Evolutionary conservation across 2,329 filamentous ascomycete species (phyloP).

Genomic region (Colletotrichum camelliae): DNA sequence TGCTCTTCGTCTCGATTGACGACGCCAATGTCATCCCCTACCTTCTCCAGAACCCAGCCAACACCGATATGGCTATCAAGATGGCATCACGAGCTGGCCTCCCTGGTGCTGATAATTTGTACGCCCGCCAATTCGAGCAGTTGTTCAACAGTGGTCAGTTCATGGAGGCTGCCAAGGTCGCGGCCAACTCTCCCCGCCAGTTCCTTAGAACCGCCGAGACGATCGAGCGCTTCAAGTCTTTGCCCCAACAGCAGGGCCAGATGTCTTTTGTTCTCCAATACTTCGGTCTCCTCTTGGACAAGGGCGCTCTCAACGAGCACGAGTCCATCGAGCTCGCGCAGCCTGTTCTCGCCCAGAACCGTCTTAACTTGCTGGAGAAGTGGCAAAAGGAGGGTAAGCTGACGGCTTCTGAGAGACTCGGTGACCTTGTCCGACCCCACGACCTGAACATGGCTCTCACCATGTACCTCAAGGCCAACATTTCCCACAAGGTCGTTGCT

Average conservation of each 20-base stretch:
- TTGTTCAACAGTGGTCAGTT: conserved; percentile 82
- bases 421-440: conserved; percentile 89
- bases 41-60: conserved; percentile 94
- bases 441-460: conserved; percentile 86
- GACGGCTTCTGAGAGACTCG: conserved; percentile 93
- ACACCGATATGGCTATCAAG: conserved; percentile 92
- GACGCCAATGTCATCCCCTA: conserved; percentile 92
- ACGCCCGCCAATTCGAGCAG: conserved; percentile 91
- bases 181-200: conserved; percentile 93
- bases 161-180: conserved; percentile 90
- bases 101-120: conserved; percentile 91
- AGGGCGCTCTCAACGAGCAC: conserved; percentile 89
- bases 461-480: conserved; percentile 91
- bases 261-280: conserved; percentile 97
- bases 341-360: conserved; percentile 89
- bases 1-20: conserved; percentile 91
- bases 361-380: conserved; percentile 96
- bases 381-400: conserved; percentile 98
- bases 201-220: conserved; percentile 95
- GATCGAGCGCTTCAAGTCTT: conserved; percentile 92
- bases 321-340: conserved; percentile 94
- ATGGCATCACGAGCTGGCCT: conserved; percentile 93
- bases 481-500: conserved; percentile 92
- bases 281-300: conserved; percentile 96
- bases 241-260: conserved; percentile 80